These are phyloP conservation scores for Physaria fendleri DNA, from an alignment of 345 rosid species.

Conservation along the genomic window DNA sequence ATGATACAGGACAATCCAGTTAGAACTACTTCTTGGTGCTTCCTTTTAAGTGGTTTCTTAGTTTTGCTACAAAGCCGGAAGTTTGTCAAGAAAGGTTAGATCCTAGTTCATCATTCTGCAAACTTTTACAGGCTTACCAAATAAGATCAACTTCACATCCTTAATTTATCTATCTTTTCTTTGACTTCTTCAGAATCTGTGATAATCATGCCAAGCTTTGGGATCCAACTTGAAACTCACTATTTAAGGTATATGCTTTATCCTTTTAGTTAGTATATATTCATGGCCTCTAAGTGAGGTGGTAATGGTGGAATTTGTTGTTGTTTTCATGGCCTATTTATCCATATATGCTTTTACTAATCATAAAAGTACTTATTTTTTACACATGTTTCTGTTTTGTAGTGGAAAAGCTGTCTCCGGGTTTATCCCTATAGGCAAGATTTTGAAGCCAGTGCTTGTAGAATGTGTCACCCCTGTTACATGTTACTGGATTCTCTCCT, in stretches of 20 bases:
- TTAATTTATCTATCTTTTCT: background rate
- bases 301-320: background rate
- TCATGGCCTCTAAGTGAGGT: background rate
- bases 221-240: constrained; percentile 78
- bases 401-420: constrained; percentile 57
- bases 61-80: constrained; percentile 38
- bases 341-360: background rate
- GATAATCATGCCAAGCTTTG: constrained; percentile 65
- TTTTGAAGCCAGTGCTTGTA: constrained; percentile 71
- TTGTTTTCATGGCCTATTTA: background rate
- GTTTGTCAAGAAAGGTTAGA: constrained; percentile 57
- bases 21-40: constrained; percentile 38
- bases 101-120: background rate
- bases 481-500: constrained; percentile 83
- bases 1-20: constrained; percentile 44
- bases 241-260: constrained; percentile 50
- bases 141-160: background rate
- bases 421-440: constrained; percentile 65
- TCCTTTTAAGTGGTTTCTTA: constrained; percentile 42
- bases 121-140: background rate
- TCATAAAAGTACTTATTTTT: background rate
- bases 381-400: constrained; percentile 12
- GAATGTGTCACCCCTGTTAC: constrained; percentile 76
- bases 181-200: constrained; percentile 62
- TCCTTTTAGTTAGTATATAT: background rate